phyloP scores from a whole-genome alignment of 495 filamentous ascomycete species.

The Lepidopterella palustris region DNA sequence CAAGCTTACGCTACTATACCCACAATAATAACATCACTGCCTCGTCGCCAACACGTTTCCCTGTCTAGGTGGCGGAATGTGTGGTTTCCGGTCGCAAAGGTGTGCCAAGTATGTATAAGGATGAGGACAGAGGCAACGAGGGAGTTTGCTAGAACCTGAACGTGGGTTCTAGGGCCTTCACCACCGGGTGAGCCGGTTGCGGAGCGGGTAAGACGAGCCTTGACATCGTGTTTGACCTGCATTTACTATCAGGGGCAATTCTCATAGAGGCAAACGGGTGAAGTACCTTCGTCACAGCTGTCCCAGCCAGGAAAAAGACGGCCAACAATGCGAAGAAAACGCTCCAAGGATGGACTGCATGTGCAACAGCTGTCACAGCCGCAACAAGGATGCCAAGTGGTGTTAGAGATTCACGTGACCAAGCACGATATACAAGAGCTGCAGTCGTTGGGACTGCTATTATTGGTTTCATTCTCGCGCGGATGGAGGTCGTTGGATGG shows the following conservation, averaged over 20 bases:
- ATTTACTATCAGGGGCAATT: conserved; percentile 1
- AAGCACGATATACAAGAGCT: conserved; percentile 62
- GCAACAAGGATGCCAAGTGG: conserved; percentile 64
- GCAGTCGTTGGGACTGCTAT: conserved; percentile 60
- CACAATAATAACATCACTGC: conserved; percentile 47
- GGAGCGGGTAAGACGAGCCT: conserved; percentile 70
- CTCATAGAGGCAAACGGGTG: background rate
- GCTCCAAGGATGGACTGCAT: conserved; percentile 86
- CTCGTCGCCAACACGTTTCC: conserved; percentile 33
- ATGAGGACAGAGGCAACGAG: conserved; percentile 66
- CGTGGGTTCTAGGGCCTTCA: conserved; percentile 73
- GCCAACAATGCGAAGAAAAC: conserved; percentile 75
- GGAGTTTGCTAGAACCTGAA: conserved; percentile 90
- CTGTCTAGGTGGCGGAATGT: background rate
- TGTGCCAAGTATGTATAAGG: conserved; percentile 61
- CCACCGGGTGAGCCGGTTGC: conserved; percentile 64
- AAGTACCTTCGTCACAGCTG: conserved; percentile 71
- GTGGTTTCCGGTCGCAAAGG: conserved; percentile 42
- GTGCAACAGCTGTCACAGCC: conserved; percentile 62
- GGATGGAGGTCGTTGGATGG: too few relatives aligned
- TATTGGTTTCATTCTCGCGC: conserved; percentile 64
- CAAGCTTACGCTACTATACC: conserved; percentile 46
- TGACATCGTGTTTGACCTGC: conserved; percentile 80
- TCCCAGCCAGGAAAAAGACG: conserved; percentile 84
- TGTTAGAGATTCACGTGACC: conserved; percentile 68